These are phyloP conservation scores for Fonsecaea erecta DNA, from an alignment of 2,329 filamentous ascomycete genomes.

Conservation along the genomic window DNA sequence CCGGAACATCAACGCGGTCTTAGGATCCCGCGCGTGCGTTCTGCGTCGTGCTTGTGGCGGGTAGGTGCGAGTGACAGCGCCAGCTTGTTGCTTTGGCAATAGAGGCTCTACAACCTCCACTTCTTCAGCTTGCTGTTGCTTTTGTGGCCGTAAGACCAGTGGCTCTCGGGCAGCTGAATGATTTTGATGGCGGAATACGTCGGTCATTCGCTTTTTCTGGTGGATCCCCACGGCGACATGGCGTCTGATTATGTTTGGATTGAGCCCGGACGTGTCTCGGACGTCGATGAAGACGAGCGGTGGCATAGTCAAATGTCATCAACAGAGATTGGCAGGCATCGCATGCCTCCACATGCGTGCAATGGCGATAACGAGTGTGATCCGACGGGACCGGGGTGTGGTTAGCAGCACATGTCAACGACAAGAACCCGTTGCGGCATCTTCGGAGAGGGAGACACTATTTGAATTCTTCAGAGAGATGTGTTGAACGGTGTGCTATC, in stretches of 20 bases:
- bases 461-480: background rate
- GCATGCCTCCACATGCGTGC: background rate
- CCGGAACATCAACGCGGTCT: constrained; percentile 10
- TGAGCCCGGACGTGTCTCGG: constrained; percentile 17
- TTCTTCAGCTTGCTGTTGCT: background rate
- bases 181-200: constrained; percentile 9
- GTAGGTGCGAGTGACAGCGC: background rate
- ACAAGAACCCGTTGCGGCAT: background rate
- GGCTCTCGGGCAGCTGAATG: background rate
- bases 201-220: constrained; percentile 13
- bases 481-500: background rate
- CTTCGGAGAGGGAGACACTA: background rate
- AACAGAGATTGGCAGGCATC: background rate
- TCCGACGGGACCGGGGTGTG: background rate
- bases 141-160: background rate
- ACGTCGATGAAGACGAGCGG: constrained; percentile 26
- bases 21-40: background rate
- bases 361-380: background rate
- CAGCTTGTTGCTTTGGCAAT: background rate
- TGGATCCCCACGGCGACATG: constrained; percentile 19
- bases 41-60: background rate
- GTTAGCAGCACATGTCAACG: background rate
- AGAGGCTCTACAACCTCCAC: background rate
- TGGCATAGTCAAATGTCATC: constrained; percentile 12
- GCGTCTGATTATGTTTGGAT: constrained; percentile 7